Evolutionary conservation across 306 rosid genomes (phyloP).

Genomic region (Boehmeria nivea): DNA sequence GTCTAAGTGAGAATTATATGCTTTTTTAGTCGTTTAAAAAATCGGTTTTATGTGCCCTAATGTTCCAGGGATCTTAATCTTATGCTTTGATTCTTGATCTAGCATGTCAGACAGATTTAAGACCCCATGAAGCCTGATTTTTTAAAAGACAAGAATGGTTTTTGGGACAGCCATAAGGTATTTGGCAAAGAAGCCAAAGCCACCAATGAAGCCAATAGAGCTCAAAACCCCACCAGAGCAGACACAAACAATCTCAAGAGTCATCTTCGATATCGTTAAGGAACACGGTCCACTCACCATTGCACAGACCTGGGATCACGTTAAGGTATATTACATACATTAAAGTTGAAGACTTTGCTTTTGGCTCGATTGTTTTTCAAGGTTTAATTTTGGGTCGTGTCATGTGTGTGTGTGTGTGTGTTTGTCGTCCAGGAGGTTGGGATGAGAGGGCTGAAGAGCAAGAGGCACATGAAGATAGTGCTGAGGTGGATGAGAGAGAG

Average conservation of each 20-base stretch:
- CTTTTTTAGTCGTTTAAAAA: no score
- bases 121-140: no score
- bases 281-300: slow-evolving; percentile 88
- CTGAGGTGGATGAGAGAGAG: slow-evolving; percentile 93
- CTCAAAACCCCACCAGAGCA: slow-evolving; percentile 78
- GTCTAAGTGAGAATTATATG: no score
- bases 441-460: slow-evolving; percentile 66
- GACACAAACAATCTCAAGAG: slow-evolving; percentile 63
- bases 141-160: slow-evolving; percentile 33
- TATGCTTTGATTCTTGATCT: no score
- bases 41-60: no score
- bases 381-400: no score
- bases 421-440: slow-evolving; percentile 74
- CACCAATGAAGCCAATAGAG: slow-evolving; percentile 53
- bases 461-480: no score
- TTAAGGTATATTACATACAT: no score
- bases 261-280: slow-evolving; percentile 62
- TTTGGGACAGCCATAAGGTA: slow-evolving; percentile 55
- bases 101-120: no score
- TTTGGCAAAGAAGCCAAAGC: no score
- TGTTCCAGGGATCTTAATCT: no score
- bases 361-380: neutral
- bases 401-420: no score
- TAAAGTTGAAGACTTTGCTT: neutral
- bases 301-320: slow-evolving; percentile 72